phyloP scores from a whole-genome alignment of 345 rosid species.

The Hevea brasiliensis region DNA sequence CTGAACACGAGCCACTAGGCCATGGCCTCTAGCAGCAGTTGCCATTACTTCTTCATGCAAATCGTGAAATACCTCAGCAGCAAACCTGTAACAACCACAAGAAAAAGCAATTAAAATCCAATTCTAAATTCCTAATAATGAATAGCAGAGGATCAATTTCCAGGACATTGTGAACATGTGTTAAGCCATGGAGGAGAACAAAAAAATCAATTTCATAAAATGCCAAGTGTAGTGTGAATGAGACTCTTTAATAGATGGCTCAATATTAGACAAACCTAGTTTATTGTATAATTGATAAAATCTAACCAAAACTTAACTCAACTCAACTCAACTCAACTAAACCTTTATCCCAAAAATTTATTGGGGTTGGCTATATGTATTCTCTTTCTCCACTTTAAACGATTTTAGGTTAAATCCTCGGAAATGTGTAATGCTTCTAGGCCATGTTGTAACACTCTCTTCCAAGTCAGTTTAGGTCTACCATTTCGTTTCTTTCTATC shows the following conservation, averaged over 20 bases:
- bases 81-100: constrained; percentile 57
- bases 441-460: too few species aligned
- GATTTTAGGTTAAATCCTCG: too few species aligned
- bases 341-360: too few species aligned
- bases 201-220: neutral
- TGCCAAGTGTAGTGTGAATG: neutral
- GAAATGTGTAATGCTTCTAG: too few species aligned
- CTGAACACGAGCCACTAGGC: constrained; percentile 81
- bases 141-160: neutral
- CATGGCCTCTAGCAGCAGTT: constrained; percentile 96
- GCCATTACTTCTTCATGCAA: constrained; percentile 95
- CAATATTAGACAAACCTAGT: neutral
- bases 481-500: too few species aligned
- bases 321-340: too few species aligned
- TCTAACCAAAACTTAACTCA: too few species aligned
- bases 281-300: too few species aligned
- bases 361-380: too few species aligned
- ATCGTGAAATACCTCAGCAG: constrained; percentile 95
- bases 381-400: too few species aligned
- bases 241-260: neutral
- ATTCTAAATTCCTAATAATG: neutral
- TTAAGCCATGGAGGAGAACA: neutral
- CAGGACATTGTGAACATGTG: neutral
- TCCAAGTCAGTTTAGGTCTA: too few species aligned
- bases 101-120: constrained; percentile 10